Evolutionary conservation across 2,329 filamentous ascomycete genomes (phyloP).

Genomic region (Cercospora sp.): DNA sequence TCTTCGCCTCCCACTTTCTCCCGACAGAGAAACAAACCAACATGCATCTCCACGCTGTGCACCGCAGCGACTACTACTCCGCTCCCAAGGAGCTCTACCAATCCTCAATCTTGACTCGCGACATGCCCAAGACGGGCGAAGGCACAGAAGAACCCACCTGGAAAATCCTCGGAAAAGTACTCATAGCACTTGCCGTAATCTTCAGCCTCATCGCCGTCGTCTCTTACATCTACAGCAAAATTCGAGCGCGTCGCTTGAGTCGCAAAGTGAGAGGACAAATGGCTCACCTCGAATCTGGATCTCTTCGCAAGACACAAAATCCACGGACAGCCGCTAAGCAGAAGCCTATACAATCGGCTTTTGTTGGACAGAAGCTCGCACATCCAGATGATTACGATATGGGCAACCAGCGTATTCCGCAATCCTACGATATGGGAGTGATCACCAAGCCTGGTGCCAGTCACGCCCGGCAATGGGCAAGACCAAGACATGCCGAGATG

Average conservation of each 20-base stretch:
- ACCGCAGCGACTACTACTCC: conserved; percentile 17
- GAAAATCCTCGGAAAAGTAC: conserved; percentile 5
- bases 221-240: background rate
- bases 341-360: background rate
- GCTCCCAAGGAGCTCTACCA: background rate
- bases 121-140: conserved; percentile 2
- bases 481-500: background rate
- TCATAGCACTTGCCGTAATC: background rate
- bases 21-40: background rate
- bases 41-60: conserved; percentile 17
- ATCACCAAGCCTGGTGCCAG: background rate
- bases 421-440: background rate
- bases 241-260: background rate
- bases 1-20: background rate
- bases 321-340: background rate
- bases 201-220: background rate
- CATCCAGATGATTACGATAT: background rate
- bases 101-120: conserved; percentile 13
- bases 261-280: background rate
- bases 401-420: background rate
- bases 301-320: background rate
- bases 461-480: background rate
- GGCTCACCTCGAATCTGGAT: conserved; percentile 4
- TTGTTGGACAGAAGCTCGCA: background rate
- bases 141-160: conserved; percentile 4